phyloP scores from a whole-genome alignment of 1,284 basidiomycete genomes.

The Malassezia pachydermatis region DNA sequence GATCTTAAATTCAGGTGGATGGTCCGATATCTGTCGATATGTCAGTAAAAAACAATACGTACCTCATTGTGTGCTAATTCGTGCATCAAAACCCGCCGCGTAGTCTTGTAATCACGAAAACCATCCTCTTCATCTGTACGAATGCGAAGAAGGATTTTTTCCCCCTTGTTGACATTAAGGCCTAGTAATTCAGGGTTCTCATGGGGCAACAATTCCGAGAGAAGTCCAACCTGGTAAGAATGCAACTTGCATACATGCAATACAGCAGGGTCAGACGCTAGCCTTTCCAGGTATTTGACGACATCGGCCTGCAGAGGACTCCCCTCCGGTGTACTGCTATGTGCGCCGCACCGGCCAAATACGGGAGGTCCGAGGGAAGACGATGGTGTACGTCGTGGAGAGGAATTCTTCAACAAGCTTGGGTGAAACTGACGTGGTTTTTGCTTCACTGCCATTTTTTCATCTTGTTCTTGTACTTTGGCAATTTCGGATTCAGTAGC shows the following conservation, averaged over 20 bases:
- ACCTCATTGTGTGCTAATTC: constrained; percentile 39
- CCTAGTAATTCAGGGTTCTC: constrained; percentile 36
- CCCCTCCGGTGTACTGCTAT: constrained; percentile 19
- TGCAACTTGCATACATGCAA: constrained; percentile 37
- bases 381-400: constrained; percentile 22
- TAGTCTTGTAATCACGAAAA: constrained; percentile 37
- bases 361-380: too few relatives aligned
- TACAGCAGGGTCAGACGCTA: constrained; percentile 31
- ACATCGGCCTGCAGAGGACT: constrained; percentile 22
- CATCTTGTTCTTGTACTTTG: constrained; percentile 2
- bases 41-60: background rate
- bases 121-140: constrained; percentile 38
- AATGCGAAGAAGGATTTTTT: constrained; percentile 33
- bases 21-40: constrained; percentile 24
- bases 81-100: constrained; percentile 35
- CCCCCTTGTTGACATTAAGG: constrained; percentile 38
- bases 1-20: constrained; percentile 40
- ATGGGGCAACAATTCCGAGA: constrained; percentile 39
- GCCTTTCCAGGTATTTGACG: constrained; percentile 22
- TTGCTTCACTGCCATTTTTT: constrained; percentile 21
- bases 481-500: constrained; percentile 1
- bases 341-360: constrained; percentile 24
- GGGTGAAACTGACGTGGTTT: constrained; percentile 32
- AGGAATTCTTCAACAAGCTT: constrained; percentile 29
- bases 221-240: constrained; percentile 24